Base-by-base conservation (phyloP, 805 yeast genomes). In the Alloascoidea hylecoeti region DNA sequence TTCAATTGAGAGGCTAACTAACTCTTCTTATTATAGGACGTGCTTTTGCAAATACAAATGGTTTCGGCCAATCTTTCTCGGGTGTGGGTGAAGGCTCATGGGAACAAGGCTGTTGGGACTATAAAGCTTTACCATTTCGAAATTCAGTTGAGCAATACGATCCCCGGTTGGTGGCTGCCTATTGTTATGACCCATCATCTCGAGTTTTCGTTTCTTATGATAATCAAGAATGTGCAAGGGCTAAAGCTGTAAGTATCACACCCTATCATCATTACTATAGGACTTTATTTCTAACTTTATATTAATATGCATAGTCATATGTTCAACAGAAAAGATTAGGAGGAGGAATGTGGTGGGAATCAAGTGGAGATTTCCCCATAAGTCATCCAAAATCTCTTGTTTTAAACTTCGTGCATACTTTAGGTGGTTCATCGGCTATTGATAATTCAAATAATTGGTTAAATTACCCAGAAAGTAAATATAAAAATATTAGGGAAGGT, bases 281-380 rank as follows among this genome's bases (percentile, higher is more conserved):
- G n/a, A n/a, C n/a, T n/a, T n/a, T n/a, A n/a, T n/a, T n/a, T n/a
- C n/a, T 23, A 23, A 9, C 30, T 9, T 23, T n/a, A 23, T 23
- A 23, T n/a, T 23, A 23, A 23, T n/a, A 9, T 23, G 9, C n/a
- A 23, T 23, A 23, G 30, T n/a, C 59, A 18, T 85, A 72, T 47
- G 72, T 79, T 4, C 47, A 44, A 32, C 46, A 55, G 15, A 53
- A 59, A 4, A 49, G 60, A 0, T 57, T 86, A 5, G 94, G 78
- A 0, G 97, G 98, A 0, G 95, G 82, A 0, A 77, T 92, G 73
- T 88, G 83, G 78, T 89, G 97, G 97, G 96, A 89, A 49, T 78
- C 95, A 0, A 68, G 78, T 41, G 95, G 95, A 2, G 95, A 85
- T 49, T 48, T 56, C 2, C 50, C 56, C 36, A 23, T 30, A 2